phyloP scores from a whole-genome alignment of 306 rosid species.

The Quercus aquifolioides region DNA sequence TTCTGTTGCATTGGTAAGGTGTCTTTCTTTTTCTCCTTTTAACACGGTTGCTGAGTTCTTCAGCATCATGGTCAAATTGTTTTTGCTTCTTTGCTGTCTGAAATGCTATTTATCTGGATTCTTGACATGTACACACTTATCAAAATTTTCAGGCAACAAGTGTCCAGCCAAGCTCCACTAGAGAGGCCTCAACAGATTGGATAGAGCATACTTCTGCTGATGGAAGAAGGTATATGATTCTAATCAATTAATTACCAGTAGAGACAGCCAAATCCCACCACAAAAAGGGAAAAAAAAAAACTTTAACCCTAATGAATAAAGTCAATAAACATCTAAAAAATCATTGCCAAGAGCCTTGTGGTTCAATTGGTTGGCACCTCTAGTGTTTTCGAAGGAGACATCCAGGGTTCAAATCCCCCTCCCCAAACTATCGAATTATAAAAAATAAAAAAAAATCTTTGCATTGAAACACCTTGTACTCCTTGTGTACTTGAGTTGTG shows the following conservation, averaged over 20 bases:
- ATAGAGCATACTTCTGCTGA: conserved; percentile 79
- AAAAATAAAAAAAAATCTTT: neutral
- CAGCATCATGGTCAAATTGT: neutral
- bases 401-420: too few relatives aligned
- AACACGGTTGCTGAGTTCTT: neutral
- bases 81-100: neutral
- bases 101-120: neutral
- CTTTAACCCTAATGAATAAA: neutral
- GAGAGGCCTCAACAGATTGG: conserved; percentile 67
- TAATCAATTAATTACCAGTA: neutral
- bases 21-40: conserved; percentile 17
- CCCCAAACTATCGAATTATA: too few relatives aligned
- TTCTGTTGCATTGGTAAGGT: conserved; percentile 48
- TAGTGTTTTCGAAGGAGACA: too few relatives aligned
- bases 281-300: neutral
- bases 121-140: neutral
- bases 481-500: neutral
- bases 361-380: too few relatives aligned
- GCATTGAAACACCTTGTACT: neutral
- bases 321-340: neutral
- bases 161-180: conserved; percentile 30
- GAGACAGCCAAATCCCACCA: neutral
- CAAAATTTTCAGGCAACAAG: conserved; percentile 45
- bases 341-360: neutral
- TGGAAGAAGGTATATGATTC: conserved; percentile 71